Percentiles rank a stretch among this genome's conserved stretches.
These are phyloP conservation scores for Coffea humblotiana DNA, from an alignment of 305 asterid genomes.

Conservation along the genomic window DNA sequence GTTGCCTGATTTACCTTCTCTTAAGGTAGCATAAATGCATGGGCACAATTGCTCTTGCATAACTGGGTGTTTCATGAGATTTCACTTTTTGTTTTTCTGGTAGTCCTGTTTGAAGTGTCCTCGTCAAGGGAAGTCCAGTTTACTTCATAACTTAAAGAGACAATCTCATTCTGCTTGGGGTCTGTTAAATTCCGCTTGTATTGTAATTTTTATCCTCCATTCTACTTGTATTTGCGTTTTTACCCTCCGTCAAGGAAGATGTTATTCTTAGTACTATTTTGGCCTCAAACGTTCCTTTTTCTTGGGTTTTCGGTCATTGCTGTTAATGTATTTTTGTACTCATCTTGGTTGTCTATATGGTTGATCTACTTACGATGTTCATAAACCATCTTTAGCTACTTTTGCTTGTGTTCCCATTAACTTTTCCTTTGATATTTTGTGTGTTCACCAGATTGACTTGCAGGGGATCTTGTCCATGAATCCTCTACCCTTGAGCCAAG, in stretches of 20 bases:
- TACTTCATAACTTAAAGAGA: not conserved
- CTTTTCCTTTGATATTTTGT: not conserved
- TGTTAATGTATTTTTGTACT: not conserved
- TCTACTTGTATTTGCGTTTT: not conserved
- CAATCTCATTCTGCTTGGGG: not conserved
- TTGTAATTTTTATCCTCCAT: not conserved
- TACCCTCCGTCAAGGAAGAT: not conserved
- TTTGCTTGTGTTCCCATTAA: no score
- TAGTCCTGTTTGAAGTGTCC: not conserved
- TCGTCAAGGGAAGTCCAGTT: not conserved
- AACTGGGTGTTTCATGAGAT: not conserved
- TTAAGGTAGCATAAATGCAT: not conserved
- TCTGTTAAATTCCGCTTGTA: not conserved
- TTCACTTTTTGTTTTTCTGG: not conserved
- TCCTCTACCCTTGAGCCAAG: slow-evolving; percentile 90
- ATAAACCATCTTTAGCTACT: not conserved
- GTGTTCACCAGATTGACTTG: slow-evolving; percentile 65
- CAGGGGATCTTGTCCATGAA: slow-evolving; percentile 51
- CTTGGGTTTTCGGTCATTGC: not conserved
- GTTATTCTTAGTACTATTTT: not conserved
- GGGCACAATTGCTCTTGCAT: not conserved
- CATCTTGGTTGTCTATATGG: not conserved
- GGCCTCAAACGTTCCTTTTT: not conserved
- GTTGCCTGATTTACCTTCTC: not conserved
- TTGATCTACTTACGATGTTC: not conserved